phyloP scores from a whole-genome alignment of 129 eudicot genomes.

The Chrysanthemum lavandulifolium region DNA sequence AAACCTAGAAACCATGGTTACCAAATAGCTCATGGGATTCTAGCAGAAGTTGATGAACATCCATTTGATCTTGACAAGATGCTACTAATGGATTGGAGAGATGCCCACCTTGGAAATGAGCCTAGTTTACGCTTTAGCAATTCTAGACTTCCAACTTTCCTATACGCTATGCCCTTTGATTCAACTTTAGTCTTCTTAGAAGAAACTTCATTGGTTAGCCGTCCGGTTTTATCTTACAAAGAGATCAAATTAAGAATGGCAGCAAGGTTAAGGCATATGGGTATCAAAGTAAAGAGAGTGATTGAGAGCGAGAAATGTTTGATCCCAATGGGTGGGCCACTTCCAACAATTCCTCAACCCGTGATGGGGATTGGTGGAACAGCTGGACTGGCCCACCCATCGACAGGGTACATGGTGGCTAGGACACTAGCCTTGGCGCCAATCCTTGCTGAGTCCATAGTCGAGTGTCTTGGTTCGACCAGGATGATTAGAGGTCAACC shows the following conservation, averaged over 20 bases:
- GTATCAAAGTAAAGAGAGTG: slow-evolving; percentile 56
- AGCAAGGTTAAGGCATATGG: slow-evolving; percentile 75
- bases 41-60: slow-evolving; percentile 71
- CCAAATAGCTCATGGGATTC: slow-evolving; percentile 82
- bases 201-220: slow-evolving; percentile 74
- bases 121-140: slow-evolving; percentile 54
- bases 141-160: slow-evolving; percentile 54
- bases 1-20: slow-evolving; percentile 80
- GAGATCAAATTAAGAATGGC: slow-evolving; percentile 69
- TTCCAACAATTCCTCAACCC: slow-evolving; percentile 61
- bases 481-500: slow-evolving; percentile 71
- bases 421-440: slow-evolving; percentile 59
- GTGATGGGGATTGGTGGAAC: slow-evolving; percentile 78
- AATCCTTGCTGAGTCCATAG: slow-evolving; percentile 45
- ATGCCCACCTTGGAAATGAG: slow-evolving; percentile 81
- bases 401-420: slow-evolving; percentile 85
- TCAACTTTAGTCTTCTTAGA: slow-evolving; percentile 66
- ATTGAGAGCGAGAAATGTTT: slow-evolving; percentile 77
- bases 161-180: slow-evolving; percentile 82
- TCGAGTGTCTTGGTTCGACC: slow-evolving; percentile 75
- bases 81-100: slow-evolving; percentile 89
- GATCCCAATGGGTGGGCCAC: slow-evolving; percentile 90
- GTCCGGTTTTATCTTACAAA: slow-evolving; percentile 59
- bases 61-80: slow-evolving; percentile 84
- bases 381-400: slow-evolving; percentile 77